phyloP scores from a whole-genome alignment of 2,329 filamentous ascomycete species.

The Colletotrichum camelliae region DNA sequence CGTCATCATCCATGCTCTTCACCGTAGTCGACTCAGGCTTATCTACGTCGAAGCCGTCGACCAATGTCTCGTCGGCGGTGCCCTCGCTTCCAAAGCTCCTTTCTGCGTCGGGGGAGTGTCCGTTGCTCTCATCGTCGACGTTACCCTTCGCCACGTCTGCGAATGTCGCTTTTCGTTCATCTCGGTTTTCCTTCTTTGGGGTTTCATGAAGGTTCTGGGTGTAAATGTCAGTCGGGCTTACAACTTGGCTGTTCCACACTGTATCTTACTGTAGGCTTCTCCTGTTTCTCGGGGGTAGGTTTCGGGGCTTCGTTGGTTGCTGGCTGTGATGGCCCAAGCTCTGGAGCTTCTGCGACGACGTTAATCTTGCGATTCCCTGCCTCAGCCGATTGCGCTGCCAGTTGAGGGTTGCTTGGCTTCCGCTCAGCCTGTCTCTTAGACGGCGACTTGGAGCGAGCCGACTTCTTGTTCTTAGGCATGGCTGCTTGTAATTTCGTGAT shows the following conservation, averaged over 20 bases:
- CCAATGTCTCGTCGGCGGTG: constrained; percentile 16
- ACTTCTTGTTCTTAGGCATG: constrained; percentile 22
- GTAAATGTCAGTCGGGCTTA: not conserved
- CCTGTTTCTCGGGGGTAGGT: not conserved
- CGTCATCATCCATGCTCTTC: constrained; percentile 12
- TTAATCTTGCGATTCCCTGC: constrained; percentile 15
- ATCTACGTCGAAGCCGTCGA: constrained; percentile 15
- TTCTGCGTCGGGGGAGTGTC: not conserved
- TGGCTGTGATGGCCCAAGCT: constrained; percentile 11
- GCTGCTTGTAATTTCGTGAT: not conserved
- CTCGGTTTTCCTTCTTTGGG: not conserved
- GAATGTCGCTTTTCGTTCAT: not conserved
- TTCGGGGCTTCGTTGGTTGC: not conserved
- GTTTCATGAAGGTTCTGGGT: constrained; percentile 7
- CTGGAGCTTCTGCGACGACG: constrained; percentile 19
- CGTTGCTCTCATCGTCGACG: constrained; percentile 3
- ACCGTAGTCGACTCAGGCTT: constrained; percentile 2
- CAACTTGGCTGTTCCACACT: not conserved
- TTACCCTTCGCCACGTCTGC: not conserved
- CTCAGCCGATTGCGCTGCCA: constrained; percentile 3
- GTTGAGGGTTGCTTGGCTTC: constrained; percentile 16
- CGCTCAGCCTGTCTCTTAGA: not conserved
- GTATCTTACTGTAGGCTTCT: not conserved
- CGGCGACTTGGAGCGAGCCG: constrained; percentile 7
- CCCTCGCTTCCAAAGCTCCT: constrained; percentile 18